Evolutionary conservation across 345 rosid genomes (phyloP).

Genomic region (Kernera saxatilis): DNA sequence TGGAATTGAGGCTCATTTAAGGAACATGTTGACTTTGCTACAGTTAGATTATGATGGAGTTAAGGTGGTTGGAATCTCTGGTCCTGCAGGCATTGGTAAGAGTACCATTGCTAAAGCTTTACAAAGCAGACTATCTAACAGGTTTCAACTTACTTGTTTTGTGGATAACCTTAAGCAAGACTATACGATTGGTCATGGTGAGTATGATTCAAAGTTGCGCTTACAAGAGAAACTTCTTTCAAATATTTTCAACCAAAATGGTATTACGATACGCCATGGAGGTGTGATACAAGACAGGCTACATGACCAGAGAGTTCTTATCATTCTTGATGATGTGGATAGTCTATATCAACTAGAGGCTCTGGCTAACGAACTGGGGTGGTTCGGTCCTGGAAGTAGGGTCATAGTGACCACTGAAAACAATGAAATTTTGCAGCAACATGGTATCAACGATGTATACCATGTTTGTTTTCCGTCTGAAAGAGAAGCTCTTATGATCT

Average conservation of each 20-base stretch:
- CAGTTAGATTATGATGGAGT: no score
- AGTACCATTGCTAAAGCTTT: no score
- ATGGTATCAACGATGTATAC: background rate
- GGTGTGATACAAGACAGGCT: background rate
- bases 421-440: background rate
- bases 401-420: background rate
- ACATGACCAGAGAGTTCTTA: background rate
- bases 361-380: background rate
- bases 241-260: background rate
- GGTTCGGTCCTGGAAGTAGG: background rate
- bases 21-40: background rate
- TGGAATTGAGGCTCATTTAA: background rate
- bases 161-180: no score
- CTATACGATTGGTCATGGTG: no score
- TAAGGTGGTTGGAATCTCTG: no score
- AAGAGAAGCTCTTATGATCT: no score
- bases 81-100: no score
- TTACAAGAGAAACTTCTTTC: no score
- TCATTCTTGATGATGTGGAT: slow-evolving; percentile 7
- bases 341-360: background rate
- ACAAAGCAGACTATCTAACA: no score
- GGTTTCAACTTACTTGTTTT: no score
- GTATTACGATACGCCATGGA: background rate
- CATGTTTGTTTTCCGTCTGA: no score
- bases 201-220: no score